Evolutionary conservation across 2,329 filamentous ascomycete genomes (phyloP), one percentile per base, ranked within the genome.

Genomic region (Aaosphaeria pasadenensis): DNA sequence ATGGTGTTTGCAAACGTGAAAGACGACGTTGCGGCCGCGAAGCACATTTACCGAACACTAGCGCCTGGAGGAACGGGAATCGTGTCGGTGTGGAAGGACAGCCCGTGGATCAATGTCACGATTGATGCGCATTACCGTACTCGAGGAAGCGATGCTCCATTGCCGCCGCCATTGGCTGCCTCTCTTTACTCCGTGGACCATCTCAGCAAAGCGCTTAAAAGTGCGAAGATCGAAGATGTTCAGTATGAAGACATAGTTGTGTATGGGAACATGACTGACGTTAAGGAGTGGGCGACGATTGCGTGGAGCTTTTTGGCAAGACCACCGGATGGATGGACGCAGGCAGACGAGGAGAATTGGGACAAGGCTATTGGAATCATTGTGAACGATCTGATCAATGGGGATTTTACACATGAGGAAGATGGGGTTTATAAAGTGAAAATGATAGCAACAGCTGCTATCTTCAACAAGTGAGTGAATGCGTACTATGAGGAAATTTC

Each of bases 31-130:
- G 47, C 35, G 7, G 66, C 59, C 17, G 64, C 62, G 1, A 45
- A 47, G 5, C 63, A 70, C 42, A 58, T 69, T 7, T 46, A 44
- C 33, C 58, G 67, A 9, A 70, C 64, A 0, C 55, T 70, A 4
- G 49, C 52, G 11, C 53, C 55, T 2, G 63, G 54, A 5, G 64
- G 68, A 2, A 46, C 58, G 1, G 68, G 66, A 5, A 50, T 62
- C 6, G 55, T 70, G 2, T 67, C 63, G 3, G 39, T 43, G 4
- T 55, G 50, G 50, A 32, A 47, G 9, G 42, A 48, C 7, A 48
- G 28, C 7, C 42, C 46, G 31, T 48, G 46, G 46, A 30, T 11
- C 24, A 35, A 38, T 5, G 4, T 33, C 5, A 29, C 44, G 6
- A 11, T 28, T 7, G 30, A 30, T 5, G 31, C 46, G 9, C 46